Percentiles rank a stretch among this genome's conserved stretches.
Evolutionary conservation across 2,329 filamentous ascomycete genomes (phyloP).

Genomic region (Claviceps sp.): DNA sequence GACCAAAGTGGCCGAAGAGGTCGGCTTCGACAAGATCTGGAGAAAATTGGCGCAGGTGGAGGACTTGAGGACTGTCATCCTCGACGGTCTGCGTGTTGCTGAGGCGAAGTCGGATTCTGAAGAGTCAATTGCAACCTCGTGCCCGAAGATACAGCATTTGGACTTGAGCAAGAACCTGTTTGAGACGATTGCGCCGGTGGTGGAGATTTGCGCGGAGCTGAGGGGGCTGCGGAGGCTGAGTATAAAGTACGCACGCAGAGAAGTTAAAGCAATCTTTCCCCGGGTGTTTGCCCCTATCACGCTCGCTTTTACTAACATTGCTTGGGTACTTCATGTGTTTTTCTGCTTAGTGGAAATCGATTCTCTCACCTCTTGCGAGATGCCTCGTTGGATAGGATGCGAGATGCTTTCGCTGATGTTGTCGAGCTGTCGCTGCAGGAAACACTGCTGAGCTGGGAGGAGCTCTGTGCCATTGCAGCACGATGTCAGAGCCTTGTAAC

Average conservation of each 20-base stretch:
- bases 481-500: conserved; percentile 39
- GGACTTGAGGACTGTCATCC: conserved; percentile 66
- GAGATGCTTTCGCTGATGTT: conserved; percentile 34
- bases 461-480: conserved; percentile 40
- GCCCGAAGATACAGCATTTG: conserved; percentile 59
- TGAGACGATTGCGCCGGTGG: conserved; percentile 50
- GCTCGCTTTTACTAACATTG: not conserved
- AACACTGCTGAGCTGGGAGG: conserved; percentile 51
- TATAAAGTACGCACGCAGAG: conserved; percentile 37
- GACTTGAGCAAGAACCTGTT: conserved; percentile 81
- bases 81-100: conserved; percentile 61
- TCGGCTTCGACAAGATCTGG: conserved; percentile 89
- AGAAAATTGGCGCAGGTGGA: conserved; percentile 63
- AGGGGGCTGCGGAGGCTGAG: conserved; percentile 52
- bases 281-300: too few relatives aligned
- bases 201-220: conserved; percentile 58
- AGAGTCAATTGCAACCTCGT: conserved; percentile 34
- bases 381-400: conserved; percentile 17
- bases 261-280: not conserved
- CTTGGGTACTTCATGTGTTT: not conserved
- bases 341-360: conserved; percentile 53
- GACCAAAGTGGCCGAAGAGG: conserved; percentile 73
- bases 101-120: conserved; percentile 19
- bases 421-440: conserved; percentile 53
- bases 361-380: conserved; percentile 34